These are phyloP conservation scores for Salvia sclarea DNA, from an alignment of 305 asterid genomes.

Conservation along the genomic window DNA sequence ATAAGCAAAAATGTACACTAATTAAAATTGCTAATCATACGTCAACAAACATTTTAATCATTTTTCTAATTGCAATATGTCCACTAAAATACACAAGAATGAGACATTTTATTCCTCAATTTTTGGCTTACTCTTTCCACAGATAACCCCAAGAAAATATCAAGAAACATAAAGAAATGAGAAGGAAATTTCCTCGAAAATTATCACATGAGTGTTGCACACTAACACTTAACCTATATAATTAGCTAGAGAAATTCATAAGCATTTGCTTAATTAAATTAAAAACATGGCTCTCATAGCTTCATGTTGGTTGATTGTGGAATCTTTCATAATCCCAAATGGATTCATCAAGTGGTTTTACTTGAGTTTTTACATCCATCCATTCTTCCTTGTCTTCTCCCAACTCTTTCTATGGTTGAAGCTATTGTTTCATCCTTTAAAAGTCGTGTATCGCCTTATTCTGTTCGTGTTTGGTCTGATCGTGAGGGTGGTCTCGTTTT, in stretches of 20 bases:
- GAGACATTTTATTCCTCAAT: slow-evolving; percentile 12
- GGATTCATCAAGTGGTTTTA: slow-evolving; percentile 52
- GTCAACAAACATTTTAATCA: neutral
- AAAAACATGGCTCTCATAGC: slow-evolving; percentile 46
- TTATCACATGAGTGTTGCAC: too few species aligned
- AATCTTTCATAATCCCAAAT: slow-evolving; percentile 48
- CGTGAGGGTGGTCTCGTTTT: neutral
- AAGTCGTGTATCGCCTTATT: slow-evolving; percentile 6
- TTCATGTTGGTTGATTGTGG: slow-evolving; percentile 56
- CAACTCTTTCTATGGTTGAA: slow-evolving; percentile 53
- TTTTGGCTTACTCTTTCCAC: neutral
- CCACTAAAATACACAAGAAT: slow-evolving; percentile 10
- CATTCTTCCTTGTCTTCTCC: slow-evolving; percentile 42
- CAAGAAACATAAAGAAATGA: neutral
- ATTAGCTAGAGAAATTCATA: neutral
- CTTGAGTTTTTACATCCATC: slow-evolving; percentile 53
- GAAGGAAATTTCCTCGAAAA: slow-evolving; percentile 13
- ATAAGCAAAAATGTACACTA: neutral
- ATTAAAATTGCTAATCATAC: neutral
- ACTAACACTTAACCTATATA: neutral
- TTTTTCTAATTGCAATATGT: neutral
- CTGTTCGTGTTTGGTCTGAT: slow-evolving; percentile 17
- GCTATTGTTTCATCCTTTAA: slow-evolving; percentile 22
- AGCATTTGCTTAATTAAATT: neutral
- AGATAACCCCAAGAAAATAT: neutral